Percentiles rank a stretch among this genome's conserved stretches.
Conservation (phyloP, 2,329 filamentous ascomycete species). For the Phialophora verrucosa region DNA sequence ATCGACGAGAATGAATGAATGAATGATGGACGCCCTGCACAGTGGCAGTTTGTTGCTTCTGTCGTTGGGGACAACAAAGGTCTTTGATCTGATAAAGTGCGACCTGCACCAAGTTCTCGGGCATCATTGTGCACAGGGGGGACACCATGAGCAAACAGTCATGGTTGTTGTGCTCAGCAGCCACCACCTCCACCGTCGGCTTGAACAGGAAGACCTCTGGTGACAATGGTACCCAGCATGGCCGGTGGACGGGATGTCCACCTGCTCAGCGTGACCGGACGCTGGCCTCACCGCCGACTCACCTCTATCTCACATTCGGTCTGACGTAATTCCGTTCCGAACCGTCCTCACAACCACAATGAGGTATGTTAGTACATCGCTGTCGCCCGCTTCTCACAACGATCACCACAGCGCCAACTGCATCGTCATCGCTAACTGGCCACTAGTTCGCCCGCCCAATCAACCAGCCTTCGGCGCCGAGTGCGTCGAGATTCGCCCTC, state of each 20-base stretch:
- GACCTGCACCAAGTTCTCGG: background rate
- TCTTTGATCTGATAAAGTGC: background rate
- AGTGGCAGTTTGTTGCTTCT: background rate
- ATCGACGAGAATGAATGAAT: constrained; percentile 8
- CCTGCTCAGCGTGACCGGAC: background rate
- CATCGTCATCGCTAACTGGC: constrained; percentile 7
- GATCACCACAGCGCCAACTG: background rate
- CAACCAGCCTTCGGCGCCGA: constrained; percentile 1
- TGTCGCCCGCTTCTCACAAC: constrained; percentile 18
- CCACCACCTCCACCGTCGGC: background rate
- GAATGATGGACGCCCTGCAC: constrained; percentile 9
- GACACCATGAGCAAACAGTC: background rate
- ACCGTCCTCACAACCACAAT: background rate
- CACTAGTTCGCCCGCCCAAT: constrained; percentile 17
- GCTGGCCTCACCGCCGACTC: background rate
- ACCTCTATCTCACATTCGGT: constrained; percentile 8
- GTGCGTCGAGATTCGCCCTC: constrained; percentile 8
- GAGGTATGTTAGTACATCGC: constrained; percentile 1
- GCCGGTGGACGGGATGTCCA: background rate
- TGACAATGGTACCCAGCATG: background rate
- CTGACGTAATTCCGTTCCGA: constrained; percentile 7
- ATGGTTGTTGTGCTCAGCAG: background rate
- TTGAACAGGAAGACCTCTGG: background rate
- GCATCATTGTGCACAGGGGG: background rate
- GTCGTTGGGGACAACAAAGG: background rate